Evolutionary conservation across 2,329 filamentous ascomycete genomes (phyloP).

Genomic region (Fusarium sp.): DNA sequence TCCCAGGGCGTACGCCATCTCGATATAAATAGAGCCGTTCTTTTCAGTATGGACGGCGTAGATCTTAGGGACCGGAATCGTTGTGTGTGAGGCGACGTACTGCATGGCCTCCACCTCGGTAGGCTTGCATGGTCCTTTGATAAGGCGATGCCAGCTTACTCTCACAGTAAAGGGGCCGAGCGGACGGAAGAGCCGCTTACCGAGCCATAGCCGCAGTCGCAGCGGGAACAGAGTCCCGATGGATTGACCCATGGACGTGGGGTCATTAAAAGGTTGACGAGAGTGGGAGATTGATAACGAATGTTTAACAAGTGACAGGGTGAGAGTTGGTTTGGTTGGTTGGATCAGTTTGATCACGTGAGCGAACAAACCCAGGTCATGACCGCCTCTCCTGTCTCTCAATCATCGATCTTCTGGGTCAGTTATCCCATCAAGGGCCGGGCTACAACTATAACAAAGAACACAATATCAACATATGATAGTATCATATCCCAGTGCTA

Average conservation of each 20-base stretch:
- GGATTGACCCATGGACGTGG: slow-evolving; percentile 39
- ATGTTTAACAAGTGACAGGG: too few relatives aligned
- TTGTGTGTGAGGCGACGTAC: slow-evolving; percentile 43
- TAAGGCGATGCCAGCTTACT: slow-evolving; percentile 44
- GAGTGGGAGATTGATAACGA: background rate
- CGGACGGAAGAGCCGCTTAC: slow-evolving; percentile 37
- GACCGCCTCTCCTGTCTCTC: too few relatives aligned
- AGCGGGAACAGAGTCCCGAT: slow-evolving; percentile 39
- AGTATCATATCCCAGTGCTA: too few relatives aligned
- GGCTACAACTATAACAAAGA: too few relatives aligned
- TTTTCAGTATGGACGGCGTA: slow-evolving; percentile 35
- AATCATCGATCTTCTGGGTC: too few relatives aligned
- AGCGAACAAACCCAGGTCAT: too few relatives aligned
- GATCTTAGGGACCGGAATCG: slow-evolving; percentile 43
- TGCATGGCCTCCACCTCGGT: slow-evolving; percentile 45
- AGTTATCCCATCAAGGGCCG: too few relatives aligned
- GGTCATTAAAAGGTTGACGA: background rate
- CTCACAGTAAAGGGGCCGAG: slow-evolving; percentile 21
- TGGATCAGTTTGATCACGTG: too few relatives aligned
- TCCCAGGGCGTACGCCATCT: slow-evolving; percentile 42
- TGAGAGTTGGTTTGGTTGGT: too few relatives aligned
- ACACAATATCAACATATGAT: too few relatives aligned
- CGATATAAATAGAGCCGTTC: slow-evolving; percentile 35
- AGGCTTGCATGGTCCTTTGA: slow-evolving; percentile 45
- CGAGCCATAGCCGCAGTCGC: slow-evolving; percentile 42